Base-by-base conservation (phyloP, 345 rosid genomes). In the Microcos paniculata region DNA sequence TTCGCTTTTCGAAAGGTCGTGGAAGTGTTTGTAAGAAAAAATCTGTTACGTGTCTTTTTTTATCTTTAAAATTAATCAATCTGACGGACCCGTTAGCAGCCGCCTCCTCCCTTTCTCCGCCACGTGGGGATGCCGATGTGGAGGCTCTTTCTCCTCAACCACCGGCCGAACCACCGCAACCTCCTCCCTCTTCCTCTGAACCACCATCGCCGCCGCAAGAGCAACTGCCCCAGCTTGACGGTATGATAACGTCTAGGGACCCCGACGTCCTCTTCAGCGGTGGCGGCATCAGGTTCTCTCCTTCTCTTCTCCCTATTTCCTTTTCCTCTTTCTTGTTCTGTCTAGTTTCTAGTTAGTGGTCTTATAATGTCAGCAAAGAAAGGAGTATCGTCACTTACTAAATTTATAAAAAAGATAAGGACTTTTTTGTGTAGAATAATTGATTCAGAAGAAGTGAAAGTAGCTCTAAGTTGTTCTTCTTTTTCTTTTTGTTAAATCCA, bases 271-370 rank as follows among this genome's bases (percentile, higher is more conserved):
- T 80, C 66, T 80, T 79, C 62, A 86, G 89, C 58, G 89, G 89
- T 63, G 89, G 89, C 14, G 89, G 87, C 77, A 72, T 84, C 83
- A 82, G 87, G 89, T 86, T 74, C 62, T 52, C 61, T 6, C 6
- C 40, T 35, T 35, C 40, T 35, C 40, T 35, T 35, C 40, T 35
- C 40, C 30, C 28, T 28, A 10, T 19, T 62, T 48, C 42, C 42
- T 16, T 28, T 15, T 21, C 31, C 0, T 4, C 15, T 40, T 43
- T 42, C 8, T 19, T 24, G n/a, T n/a, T n/a, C n/a, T n/a, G n/a
- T 42, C 35, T 30, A 4, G 42, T 30, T 24, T 73, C 31, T 57
- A 15, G 19, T 51, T 30, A 48, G 2, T 71, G 12, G 28, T 55
- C 61, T n/a, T 46, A 13, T 35, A 21, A 49, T 71, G 19, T 48